Conservation (phyloP, 805 yeast species). For the Candida gorgasii region DNA sequence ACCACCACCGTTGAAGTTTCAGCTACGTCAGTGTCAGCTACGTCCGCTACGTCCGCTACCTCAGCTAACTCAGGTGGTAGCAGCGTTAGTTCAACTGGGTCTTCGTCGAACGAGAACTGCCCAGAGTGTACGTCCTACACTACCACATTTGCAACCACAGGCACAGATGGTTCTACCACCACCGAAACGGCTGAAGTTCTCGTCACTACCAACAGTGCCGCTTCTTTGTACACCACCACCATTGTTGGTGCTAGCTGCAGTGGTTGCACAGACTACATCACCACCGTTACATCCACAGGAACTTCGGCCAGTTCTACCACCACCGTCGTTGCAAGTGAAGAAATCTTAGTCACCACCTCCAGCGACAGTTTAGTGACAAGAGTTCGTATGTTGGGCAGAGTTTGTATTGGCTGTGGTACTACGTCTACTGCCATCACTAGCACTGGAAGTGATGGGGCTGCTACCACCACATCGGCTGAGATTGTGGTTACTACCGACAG, state of each 20-base stretch:
- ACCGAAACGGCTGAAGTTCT: not conserved
- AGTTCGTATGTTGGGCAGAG: not conserved
- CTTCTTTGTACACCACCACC: conserved; percentile 8
- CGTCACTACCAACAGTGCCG: not conserved
- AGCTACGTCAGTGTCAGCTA: too few relatives aligned
- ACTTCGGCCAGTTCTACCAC: conserved; percentile 12
- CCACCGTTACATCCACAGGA: conserved; percentile 6
- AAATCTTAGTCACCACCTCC: not conserved
- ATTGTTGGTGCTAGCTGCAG: conserved; percentile 7
- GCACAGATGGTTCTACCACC: conserved; percentile 7
- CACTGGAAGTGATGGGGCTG: conserved; percentile 5
- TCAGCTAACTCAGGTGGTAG: too few relatives aligned
- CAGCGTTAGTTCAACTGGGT: too few relatives aligned
- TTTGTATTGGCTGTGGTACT: not conserved
- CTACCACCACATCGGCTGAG: conserved; percentile 13
- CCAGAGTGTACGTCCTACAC: conserved; percentile 13
- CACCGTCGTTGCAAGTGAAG: not conserved
- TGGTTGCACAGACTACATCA: conserved; percentile 7
- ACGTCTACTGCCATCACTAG: not conserved
- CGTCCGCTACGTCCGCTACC: too few relatives aligned
- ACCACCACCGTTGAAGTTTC: conserved; percentile 16
- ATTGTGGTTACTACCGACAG: conserved; percentile 17
- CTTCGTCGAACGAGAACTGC: too few relatives aligned
- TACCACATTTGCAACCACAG: conserved; percentile 16
- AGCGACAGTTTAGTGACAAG: not conserved